A percentile compares a stretch with the other conserved stretches of the same genome.
Conservation (phyloP, 768 basidiomycete genomes). For the Collybia sordida region DNA sequence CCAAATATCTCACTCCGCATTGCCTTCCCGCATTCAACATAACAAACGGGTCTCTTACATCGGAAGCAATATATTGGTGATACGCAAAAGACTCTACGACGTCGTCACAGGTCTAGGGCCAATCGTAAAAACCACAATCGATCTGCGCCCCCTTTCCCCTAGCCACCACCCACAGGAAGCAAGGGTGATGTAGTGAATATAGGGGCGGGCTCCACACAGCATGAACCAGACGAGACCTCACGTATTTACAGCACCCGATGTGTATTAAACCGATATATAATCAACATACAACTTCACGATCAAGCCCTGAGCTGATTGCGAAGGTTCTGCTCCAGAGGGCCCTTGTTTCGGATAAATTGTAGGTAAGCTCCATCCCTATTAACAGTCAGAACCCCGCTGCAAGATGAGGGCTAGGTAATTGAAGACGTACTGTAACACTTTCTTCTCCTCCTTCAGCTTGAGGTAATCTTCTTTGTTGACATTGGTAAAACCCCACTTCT, state of each 20-base stretch:
- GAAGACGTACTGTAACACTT: slow-evolving; percentile 76
- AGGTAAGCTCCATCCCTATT: slow-evolving; percentile 92
- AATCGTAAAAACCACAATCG: slow-evolving; percentile 17
- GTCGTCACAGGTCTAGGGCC: not conserved
- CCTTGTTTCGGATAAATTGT: slow-evolving; percentile 89
- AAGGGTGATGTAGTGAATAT: slow-evolving; percentile 77
- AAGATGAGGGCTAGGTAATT: not conserved
- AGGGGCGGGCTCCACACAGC: slow-evolving; percentile 37
- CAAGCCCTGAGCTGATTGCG: slow-evolving; percentile 79
- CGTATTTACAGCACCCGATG: not conserved
- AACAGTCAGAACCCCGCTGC: slow-evolving; percentile 1
- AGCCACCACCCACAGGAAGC: slow-evolving; percentile 50
- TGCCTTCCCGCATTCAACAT: too few relatives aligned
- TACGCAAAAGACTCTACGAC: not conserved
- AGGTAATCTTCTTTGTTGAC: slow-evolving; percentile 88
- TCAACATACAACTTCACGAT: slow-evolving; percentile 17
- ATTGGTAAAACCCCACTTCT: slow-evolving; percentile 99
- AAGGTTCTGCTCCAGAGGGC: slow-evolving; percentile 82
- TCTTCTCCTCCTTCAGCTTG: slow-evolving; percentile 87
- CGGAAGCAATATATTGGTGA: not conserved
- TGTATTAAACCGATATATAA: slow-evolving; percentile 13
- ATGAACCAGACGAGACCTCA: slow-evolving; percentile 26
- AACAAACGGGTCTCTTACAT: not conserved
- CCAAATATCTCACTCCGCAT: not conserved
- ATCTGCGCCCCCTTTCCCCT: slow-evolving; percentile 87